Base-by-base conservation (phyloP, 371 early-diverging fungal genomes). In the Rhizopus arrhizus region DNA sequence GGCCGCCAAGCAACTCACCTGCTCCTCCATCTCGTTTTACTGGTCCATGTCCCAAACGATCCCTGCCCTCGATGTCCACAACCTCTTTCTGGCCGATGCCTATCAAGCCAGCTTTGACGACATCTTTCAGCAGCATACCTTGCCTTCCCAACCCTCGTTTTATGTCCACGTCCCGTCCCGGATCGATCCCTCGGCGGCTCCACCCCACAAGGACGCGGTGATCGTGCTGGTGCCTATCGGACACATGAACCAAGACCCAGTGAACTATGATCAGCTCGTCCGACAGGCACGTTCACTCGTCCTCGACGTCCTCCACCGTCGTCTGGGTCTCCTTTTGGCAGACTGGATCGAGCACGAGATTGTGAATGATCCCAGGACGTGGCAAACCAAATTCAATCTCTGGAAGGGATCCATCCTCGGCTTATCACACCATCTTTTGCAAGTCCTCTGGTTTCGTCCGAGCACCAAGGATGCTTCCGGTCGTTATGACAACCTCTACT, bases 131-230 rank as follows among this genome's bases (percentile, higher is more conserved):
- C 62, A 80, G 9, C 48, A 60, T 34, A 65, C 59, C 10, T 55
- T 86, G 7, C 86, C 88, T 0, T 73, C 75, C 4, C 72, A 76
- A 15, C 78, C 83, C 2, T 81, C 81, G 2, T 86, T 88, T 59
- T 88, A 88, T 61, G 78, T 88, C 50, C 84, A 88, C 56, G 75
- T 82, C 15, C 86, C 88, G 8, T 79, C 85, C 12, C 79, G 84
- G 34, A 72, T 86, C 43, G 88, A 88, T 52, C 69, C 80, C 4
- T 58, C 77, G 3, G 82, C 84, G 10, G 85, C 85, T 1, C 88
- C 88, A 2, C 64, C 59, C 4, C 74, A 68, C 31, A 79, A 80
- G 52, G 85, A 85, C 34, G 56, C 80, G 4, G 47, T 88, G 7
- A 81, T 80, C 50, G 82, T 88, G 3, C 74, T 88, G 32, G 83